Conservation (phyloP, 345 rosid genomes). For the Abelmoschus esculentus region DNA sequence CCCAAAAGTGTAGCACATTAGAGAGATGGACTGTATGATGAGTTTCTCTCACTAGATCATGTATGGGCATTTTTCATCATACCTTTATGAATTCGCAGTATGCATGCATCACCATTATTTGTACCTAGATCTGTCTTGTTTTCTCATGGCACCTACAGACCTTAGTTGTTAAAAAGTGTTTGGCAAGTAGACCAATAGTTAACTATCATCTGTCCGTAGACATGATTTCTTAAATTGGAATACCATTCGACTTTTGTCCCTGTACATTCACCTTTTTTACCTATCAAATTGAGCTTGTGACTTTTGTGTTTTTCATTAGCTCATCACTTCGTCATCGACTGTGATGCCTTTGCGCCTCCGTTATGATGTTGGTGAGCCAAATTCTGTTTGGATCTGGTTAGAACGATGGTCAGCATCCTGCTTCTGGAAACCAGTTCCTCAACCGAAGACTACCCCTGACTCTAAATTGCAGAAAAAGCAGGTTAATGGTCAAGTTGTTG, state of each 20-base stretch:
- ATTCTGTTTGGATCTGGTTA: slow-evolving; percentile 70
- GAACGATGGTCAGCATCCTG: slow-evolving; percentile 67
- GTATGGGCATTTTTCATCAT: neutral
- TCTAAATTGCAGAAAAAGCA: slow-evolving; percentile 49
- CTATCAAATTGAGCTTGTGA: slow-evolving; percentile 9
- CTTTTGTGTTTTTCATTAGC: slow-evolving; percentile 42
- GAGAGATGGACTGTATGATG: neutral
- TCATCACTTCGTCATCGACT: slow-evolving; percentile 61
- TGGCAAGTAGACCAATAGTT: neutral
- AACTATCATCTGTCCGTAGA: neutral
- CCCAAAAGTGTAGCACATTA: neutral
- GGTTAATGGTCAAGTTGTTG: slow-evolving; percentile 36
- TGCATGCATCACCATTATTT: neutral
- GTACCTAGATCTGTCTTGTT: neutral
- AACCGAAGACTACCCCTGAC: slow-evolving; percentile 35
- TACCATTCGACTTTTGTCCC: neutral
- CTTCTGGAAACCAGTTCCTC: slow-evolving; percentile 72
- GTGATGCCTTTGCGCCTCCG: slow-evolving; percentile 49
- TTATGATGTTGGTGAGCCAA: slow-evolving; percentile 48
- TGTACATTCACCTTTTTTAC: neutral
- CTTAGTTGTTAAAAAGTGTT: slow-evolving; percentile 5
- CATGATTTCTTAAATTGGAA: neutral
- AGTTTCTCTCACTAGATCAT: neutral
- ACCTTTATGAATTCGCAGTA: too few relatives aligned
- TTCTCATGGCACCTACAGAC: neutral